Base-by-base conservation (phyloP, 108 stramenopile genomes). In the Fistulifera pelliculosa region DNA sequence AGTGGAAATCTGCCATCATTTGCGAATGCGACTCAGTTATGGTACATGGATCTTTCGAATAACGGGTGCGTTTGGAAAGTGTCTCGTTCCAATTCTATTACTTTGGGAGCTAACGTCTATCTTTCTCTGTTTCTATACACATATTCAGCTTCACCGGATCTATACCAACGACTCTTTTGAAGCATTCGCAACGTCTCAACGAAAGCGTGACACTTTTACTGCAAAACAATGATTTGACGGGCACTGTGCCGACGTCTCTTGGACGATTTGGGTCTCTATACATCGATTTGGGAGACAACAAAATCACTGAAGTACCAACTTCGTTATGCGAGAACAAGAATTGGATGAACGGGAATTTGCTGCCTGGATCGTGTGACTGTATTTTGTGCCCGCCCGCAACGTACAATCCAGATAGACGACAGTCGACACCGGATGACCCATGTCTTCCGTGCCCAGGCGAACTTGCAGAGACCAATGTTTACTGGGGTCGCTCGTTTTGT, bases 361-460 rank as follows among this genome's bases (percentile, higher is more conserved):
- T 18, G 2, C 31, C 18, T 16, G 27, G 14, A 35, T 66, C 68
- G 1, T 80, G 79, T 43, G 70, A 80, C 56, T 75, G 60, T 6
- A 60, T 80, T 17, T 31, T 80, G 56, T 80, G 79, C 50, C 79
- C 74, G 26, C 72, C 79, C 22, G 65, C 65, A 2, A 80, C 75
- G 22, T 68, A 47, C 27, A 35, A 28, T 27, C 4, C 15, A 16
- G 28, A 15, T 10, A 48, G 59, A 23, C 45, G 59, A 22, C 27
- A 49, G 8, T 8, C 53, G 1, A 2, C 15, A 12, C 8, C 22
- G 11, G 49, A 18, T 11, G 24, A 18, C 5, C 17, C 27, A 14
- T 60, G 59, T 16, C 8, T 14, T 2, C 2, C 44, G 4, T 60
- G 59, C 27, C n/a, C 45, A 12, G 54, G 6, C 21, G 21, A 45